phyloP scores from a whole-genome alignment of 1,139 yeast species.

The Taiozyma sp. region DNA sequence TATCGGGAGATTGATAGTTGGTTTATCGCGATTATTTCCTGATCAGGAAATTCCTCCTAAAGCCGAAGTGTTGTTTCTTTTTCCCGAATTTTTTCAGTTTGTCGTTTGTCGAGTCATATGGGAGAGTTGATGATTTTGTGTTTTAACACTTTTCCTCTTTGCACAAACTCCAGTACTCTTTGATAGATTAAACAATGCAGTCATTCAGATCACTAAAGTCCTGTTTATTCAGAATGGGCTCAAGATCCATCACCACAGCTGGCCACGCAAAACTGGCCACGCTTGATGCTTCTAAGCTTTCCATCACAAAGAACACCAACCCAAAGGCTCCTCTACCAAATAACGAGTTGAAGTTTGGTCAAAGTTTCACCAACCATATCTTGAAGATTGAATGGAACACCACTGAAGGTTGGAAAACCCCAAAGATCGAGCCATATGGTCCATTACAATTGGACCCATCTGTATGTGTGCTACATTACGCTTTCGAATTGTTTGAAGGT shows the following conservation, averaged over 20 bases:
- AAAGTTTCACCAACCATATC: constrained; percentile 88
- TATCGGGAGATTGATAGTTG: no score
- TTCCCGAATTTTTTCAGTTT: not conserved
- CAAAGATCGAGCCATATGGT: constrained; percentile 83
- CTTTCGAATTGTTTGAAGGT: constrained; percentile 95
- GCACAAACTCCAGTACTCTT: no score
- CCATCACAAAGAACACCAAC: constrained; percentile 47
- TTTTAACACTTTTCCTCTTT: not conserved
- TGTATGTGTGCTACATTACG: constrained; percentile 85
- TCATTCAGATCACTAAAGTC: not conserved
- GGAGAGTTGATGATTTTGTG: not conserved
- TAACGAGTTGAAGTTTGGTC: constrained; percentile 80
- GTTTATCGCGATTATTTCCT: not conserved
- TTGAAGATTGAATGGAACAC: constrained; percentile 81
- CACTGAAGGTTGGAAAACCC: constrained; percentile 78
- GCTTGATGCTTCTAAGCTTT: constrained; percentile 67
- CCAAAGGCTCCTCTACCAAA: constrained; percentile 70
- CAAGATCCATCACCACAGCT: constrained; percentile 3
- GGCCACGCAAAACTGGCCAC: constrained; percentile 29
- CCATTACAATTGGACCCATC: constrained; percentile 79
- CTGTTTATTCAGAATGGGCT: constrained; percentile 1
- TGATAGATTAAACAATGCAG: not conserved
- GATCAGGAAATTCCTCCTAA: not conserved
- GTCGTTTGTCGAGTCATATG: not conserved
- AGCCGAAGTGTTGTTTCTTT: not conserved